Base-by-base conservation (phyloP, 331 rosid species). In the Malus hybrid region DNA sequence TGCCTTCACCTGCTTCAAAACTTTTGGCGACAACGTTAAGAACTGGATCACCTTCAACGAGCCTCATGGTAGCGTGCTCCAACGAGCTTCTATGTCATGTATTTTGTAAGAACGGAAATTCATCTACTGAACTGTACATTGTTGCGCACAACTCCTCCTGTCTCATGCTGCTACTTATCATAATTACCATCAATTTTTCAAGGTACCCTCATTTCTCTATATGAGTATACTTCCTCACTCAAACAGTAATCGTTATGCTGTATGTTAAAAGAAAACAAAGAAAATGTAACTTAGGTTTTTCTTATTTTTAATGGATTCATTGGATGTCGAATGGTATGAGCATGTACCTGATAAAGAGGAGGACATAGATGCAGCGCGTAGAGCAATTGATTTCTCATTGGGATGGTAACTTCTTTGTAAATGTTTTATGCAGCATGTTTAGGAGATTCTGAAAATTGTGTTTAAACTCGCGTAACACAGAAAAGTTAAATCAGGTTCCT, bases 21-120 rank as follows among this genome's bases (percentile, higher is more conserved):
- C 89, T 69, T 93, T 93, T 82, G 98, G 98, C 8, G 93, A 93
- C 74, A 83, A 96, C 86, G 94, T 93, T 34, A 89, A 91, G 91
- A 76, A 82, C 52, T 91, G 98, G 98, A 87, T 89, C 81, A 93
- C 98, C 74, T 91, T 93, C 96, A 89, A 93, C 56, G 98, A 93
- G 75, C 98, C 98, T 52, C 97, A 87, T 74, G 91, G 91, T 67
- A 87, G 80, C 13, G 89, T 93, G 0, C 80, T 91, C 68, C 90
- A 91, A 83, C 83, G 97, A 84, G 88, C 96, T 68, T 91, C 96
- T 48, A 75, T 91, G 98, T 44, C 97, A 79, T 73, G 67, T 89
- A 67, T 3, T 91, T 27, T 93, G 98, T 73, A 91, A 83, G 86
- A 86, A 89, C 78, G 98, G 98, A 79, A 85, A 91, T 79, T 91